Conservation (phyloP, 208 protist genomes). For the Crithidia acanthocephali region DNA sequence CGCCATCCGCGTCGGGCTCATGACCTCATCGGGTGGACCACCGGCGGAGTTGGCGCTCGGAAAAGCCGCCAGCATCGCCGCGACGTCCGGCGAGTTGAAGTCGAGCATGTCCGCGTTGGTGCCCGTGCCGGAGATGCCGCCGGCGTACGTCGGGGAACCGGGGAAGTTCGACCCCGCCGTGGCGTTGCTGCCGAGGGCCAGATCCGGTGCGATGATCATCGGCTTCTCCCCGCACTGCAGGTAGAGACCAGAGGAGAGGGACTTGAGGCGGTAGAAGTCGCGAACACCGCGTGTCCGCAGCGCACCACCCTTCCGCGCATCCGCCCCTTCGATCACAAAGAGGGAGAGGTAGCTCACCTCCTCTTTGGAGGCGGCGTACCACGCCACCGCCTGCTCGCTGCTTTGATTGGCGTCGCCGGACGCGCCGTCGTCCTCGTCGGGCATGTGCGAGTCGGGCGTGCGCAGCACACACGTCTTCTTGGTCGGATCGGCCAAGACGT, state of each 20-base stretch:
- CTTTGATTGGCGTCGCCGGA: constrained; percentile 3
- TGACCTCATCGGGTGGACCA: neutral
- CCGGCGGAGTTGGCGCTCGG: neutral
- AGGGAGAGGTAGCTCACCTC: constrained; percentile 51
- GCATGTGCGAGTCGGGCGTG: constrained; percentile 25
- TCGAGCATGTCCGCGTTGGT: neutral
- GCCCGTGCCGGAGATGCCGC: neutral
- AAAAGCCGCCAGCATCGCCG: neutral
- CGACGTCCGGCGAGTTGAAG: neutral
- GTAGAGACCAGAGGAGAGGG: constrained; percentile 47
- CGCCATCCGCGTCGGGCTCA: constrained; percentile 2
- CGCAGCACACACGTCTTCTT: constrained; percentile 36
- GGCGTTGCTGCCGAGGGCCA: neutral
- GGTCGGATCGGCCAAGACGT: constrained; percentile 32
- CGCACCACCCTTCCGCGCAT: constrained; percentile 52
- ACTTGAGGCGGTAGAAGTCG: constrained; percentile 48
- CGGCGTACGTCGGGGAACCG: neutral
- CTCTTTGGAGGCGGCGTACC: constrained; percentile 35
- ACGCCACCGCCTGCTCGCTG: constrained; percentile 22
- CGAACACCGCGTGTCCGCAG: constrained; percentile 31
- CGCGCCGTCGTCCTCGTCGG: constrained; percentile 18
- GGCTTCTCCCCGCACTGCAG: constrained; percentile 36
- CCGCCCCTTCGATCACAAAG: constrained; percentile 53
- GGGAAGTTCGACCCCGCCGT: constrained; percentile 14
- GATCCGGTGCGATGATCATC: neutral